A percentile compares a stretch with the other conserved stretches of the same genome.
Conservation (phyloP, 345 rosid genomes). For the Atalantia buxifolia region DNA sequence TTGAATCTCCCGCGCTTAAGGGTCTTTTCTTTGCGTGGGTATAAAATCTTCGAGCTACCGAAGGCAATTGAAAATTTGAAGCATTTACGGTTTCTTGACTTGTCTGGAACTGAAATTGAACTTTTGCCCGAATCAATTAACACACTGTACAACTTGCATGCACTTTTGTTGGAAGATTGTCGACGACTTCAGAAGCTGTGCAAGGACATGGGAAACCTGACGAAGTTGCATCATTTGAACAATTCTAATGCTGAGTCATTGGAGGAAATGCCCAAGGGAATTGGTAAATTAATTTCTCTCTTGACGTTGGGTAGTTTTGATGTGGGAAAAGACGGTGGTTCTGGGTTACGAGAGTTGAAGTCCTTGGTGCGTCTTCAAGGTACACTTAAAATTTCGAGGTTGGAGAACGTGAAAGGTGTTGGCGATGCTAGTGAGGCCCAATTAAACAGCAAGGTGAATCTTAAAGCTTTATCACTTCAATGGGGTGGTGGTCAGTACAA, state of each 20-base stretch:
- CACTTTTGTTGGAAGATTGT: not conserved
- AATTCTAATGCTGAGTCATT: accelerated
- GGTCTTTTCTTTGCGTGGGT: not conserved
- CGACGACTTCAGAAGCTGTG: accelerated
- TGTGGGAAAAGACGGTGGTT: not conserved
- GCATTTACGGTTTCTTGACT: not conserved
- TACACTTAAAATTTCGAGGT: accelerated
- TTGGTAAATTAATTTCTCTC: not conserved
- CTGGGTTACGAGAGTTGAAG: not conserved
- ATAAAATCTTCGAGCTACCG: not conserved
- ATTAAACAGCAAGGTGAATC: not conserved
- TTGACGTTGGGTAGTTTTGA: not conserved
- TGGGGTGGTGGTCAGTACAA: too few relatives aligned
- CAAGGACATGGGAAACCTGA: not conserved
- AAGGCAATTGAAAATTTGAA: not conserved
- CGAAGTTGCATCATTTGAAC: not conserved
- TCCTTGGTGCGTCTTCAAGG: not conserved
- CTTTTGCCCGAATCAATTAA: not conserved
- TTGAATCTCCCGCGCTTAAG: not conserved
- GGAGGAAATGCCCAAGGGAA: not conserved
- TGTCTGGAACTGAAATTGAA: accelerated
- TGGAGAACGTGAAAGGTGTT: not conserved
- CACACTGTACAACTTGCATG: not conserved
- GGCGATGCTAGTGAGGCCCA: not conserved
- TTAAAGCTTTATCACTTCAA: not conserved